Base-by-base conservation (phyloP, 2,329 filamentous ascomycete species). In the Alternaria postmessia region DNA sequence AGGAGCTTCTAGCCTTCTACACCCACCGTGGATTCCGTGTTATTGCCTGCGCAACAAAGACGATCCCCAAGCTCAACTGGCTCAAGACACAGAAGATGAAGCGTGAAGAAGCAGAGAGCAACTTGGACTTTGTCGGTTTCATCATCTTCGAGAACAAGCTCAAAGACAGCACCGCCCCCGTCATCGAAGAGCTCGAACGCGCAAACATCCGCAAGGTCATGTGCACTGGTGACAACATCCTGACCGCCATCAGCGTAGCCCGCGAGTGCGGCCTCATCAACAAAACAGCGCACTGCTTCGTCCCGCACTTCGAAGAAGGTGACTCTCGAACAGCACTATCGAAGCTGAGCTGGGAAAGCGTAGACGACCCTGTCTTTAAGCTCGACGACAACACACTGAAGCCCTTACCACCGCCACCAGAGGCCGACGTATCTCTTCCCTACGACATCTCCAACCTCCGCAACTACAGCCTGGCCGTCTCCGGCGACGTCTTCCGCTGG, bases 141-240 rank as follows among this genome's bases (percentile, higher is more conserved):
- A 98, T 99, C 74, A 90, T 99, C 54, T 99, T 99, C 70, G 95
- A 99, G 80, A 99, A 99, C 81, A 99, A 99, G 80, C 82, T 99
- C 62, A 99, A 99, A 78, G 89, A 92, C 1, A 93, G 88, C 20
- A 97, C 94, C 0, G 86, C 91, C 1, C 86, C 85, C 1, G 91
- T 97, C 34, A 87, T 99, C 26, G 86, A 91, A 57, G 94, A 98
- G 79, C 85, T 99, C 3, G 85, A 88, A 32, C 84, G 90, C 53
- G 94, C 96, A 7, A 91, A 91, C 57, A 97, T 99, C 67, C 88
- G 92, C 36, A 90, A 91, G 28, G 89, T 97, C 52, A 99, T 99
- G 95, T 96, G 96, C 64, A 99, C 95, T 0, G 95, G 95, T 30
- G 95, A 99, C 82, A 99, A 99, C 69, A 98, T 98, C 64, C 81